Conservation (phyloP, 1,139 yeast species). For the Sugiyamaella paludigena region DNA sequence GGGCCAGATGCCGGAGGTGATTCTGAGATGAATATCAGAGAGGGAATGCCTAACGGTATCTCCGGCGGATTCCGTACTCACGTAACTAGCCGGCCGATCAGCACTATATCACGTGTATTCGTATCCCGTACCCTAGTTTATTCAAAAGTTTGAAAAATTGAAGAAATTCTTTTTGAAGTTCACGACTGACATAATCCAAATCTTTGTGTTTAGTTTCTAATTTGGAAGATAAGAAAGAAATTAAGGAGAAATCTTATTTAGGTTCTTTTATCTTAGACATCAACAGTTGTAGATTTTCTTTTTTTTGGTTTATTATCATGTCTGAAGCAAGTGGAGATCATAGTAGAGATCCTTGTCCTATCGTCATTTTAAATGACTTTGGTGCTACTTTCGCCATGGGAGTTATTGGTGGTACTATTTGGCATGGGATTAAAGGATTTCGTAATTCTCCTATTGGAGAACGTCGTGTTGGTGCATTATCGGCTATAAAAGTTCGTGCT, state of each 20-base stretch:
- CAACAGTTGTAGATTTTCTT: neutral
- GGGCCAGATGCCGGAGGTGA: too few relatives aligned
- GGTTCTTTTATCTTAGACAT: neutral
- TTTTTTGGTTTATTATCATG: neutral
- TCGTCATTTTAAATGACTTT: slow-evolving; percentile 90
- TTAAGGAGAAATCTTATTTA: neutral
- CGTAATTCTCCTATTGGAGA: slow-evolving; percentile 96
- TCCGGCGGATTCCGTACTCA: too few relatives aligned
- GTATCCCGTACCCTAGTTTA: too few relatives aligned
- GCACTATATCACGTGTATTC: too few relatives aligned
- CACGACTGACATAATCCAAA: too few relatives aligned
- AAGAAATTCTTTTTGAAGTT: too few relatives aligned
- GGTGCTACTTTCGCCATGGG: slow-evolving; percentile 99
- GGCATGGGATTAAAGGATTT: slow-evolving; percentile 99
- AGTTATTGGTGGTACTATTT: slow-evolving; percentile 91
- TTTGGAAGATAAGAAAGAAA: too few relatives aligned
- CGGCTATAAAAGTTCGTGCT: slow-evolving; percentile 93
- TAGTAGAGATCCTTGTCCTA: slow-evolving; percentile 98
- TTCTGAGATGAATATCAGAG: too few relatives aligned
- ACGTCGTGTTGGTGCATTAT: slow-evolving; percentile 81
- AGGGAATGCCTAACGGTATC: too few relatives aligned
- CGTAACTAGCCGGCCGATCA: too few relatives aligned
- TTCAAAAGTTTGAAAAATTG: too few relatives aligned
- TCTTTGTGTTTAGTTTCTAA: too few relatives aligned
- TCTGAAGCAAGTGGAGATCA: slow-evolving; percentile 65